phyloP scores from a whole-genome alignment of 2,329 filamentous ascomycete genomes.

The Xylariaceae sp. region DNA sequence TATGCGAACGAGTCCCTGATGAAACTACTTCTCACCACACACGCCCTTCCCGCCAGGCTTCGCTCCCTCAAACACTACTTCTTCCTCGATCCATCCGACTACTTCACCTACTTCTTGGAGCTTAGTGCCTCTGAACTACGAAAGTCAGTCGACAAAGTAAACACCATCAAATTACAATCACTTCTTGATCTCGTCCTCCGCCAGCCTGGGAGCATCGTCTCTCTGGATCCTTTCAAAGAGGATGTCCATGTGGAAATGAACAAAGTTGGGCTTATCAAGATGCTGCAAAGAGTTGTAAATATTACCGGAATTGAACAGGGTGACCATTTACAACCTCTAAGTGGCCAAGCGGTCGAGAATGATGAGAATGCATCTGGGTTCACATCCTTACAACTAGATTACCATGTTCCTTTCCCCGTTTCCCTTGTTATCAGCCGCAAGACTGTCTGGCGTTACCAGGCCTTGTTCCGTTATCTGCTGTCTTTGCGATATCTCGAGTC shows the following conservation, averaged over 20 bases:
- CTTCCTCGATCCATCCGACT: constrained; percentile 96
- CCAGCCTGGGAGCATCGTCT: constrained; percentile 92
- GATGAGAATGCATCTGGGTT: constrained; percentile 88
- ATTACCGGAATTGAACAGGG: constrained; percentile 94
- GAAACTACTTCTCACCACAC: constrained; percentile 85
- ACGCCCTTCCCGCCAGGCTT: constrained; percentile 81
- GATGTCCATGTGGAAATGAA: constrained; percentile 98
- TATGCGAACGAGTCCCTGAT: constrained; percentile 93
- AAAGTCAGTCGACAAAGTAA: constrained; percentile 84
- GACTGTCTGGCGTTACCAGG: constrained; percentile 94
- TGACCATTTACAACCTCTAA: constrained; percentile 71
- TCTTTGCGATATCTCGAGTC: constrained; percentile 87
- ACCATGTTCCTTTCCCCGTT: constrained; percentile 88
- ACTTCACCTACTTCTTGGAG: constrained; percentile 97
- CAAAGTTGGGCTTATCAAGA: constrained; percentile 86
- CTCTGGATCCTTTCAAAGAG: constrained; percentile 95
- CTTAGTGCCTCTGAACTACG: constrained; percentile 83
- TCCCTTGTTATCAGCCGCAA: constrained; percentile 94
- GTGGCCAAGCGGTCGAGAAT: constrained; percentile 64
- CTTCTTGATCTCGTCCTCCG: constrained; percentile 92
- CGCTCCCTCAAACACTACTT: constrained; percentile 97
- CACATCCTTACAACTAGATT: constrained; percentile 90
- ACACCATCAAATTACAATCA: constrained; percentile 89
- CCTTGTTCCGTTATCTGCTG: constrained; percentile 89
- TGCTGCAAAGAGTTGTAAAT: constrained; percentile 92